Conservation (phyloP, 2,329 filamentous ascomycete species). For the Parastagonospora nodorum region DNA sequence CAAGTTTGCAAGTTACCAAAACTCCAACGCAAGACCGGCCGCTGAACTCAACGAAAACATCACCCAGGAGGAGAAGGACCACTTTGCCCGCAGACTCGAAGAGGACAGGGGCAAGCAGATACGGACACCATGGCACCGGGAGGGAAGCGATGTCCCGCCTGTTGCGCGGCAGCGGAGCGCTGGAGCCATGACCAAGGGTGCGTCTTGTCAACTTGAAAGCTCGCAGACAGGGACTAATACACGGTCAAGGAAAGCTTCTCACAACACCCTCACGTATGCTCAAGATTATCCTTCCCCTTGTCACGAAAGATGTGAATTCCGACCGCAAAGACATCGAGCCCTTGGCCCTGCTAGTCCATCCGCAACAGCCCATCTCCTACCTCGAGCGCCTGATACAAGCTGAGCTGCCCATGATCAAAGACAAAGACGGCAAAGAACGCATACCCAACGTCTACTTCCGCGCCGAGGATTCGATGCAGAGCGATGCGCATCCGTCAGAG, state of each 20-base stretch:
- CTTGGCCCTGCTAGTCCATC: slow-evolving; percentile 82
- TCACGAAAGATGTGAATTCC: slow-evolving; percentile 62
- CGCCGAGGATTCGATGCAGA: slow-evolving; percentile 73
- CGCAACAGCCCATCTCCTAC: slow-evolving; percentile 89
- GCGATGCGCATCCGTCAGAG: slow-evolving; percentile 50
- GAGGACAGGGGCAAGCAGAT: slow-evolving; percentile 61
- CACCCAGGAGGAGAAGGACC: slow-evolving; percentile 51
- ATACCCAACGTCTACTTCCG: slow-evolving; percentile 78
- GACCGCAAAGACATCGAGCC: slow-evolving; percentile 78
- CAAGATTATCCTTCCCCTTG: slow-evolving; percentile 79
- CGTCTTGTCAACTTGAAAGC: background rate
- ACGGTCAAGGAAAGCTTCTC: slow-evolving; percentile 68
- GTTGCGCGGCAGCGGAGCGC: slow-evolving; percentile 58
- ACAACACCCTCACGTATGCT: slow-evolving; percentile 81
- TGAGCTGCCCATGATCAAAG: slow-evolving; percentile 73
- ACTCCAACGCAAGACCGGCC: slow-evolving; percentile 45
- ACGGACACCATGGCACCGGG: slow-evolving; percentile 68
- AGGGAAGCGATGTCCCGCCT: slow-evolving; percentile 64
- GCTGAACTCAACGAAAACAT: slow-evolving; percentile 51
- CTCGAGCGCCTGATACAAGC: slow-evolving; percentile 87
- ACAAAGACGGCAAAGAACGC: slow-evolving; percentile 67
- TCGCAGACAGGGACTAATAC: slow-evolving; percentile 7
- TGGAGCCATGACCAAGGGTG: slow-evolving; percentile 69
- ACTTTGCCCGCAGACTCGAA: slow-evolving; percentile 50
- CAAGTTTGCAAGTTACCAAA: slow-evolving; percentile 28